These are phyloP conservation scores for Nothopassalora personata DNA, from an alignment of 2,329 filamentous ascomycete genomes.

Conservation along the genomic window DNA sequence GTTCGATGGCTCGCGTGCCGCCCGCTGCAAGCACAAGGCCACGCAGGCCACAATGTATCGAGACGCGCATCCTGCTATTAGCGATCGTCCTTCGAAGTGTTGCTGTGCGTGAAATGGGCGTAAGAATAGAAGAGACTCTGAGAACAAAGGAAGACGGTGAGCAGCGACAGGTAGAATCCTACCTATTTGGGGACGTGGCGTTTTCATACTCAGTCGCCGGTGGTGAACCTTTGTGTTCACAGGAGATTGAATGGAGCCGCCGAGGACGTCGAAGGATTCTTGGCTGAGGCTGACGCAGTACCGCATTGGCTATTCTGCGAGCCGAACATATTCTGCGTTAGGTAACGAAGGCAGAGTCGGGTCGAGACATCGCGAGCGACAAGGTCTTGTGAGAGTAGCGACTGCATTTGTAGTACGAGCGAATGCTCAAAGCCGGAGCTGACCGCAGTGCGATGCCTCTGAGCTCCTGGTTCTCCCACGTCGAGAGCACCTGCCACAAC, in stretches of 20 bases:
- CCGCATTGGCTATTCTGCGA: background rate
- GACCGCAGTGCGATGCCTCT: background rate
- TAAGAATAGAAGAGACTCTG: background rate
- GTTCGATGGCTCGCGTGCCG: conserved; percentile 10
- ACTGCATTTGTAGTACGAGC: background rate
- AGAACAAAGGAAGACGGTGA: background rate
- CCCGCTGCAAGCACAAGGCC: conserved; percentile 8
- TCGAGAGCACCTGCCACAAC: background rate
- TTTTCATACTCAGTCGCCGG: background rate
- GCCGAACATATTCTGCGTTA: background rate
- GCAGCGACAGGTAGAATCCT: background rate
- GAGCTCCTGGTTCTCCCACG: background rate
- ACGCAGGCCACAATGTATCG: conserved; percentile 1
- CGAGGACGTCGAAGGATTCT: background rate
- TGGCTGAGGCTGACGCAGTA: background rate
- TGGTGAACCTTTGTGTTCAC: background rate
- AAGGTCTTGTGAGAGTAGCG: too few species aligned
- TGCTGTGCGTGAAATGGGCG: background rate
- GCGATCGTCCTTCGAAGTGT: background rate
- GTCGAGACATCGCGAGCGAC: too few species aligned
- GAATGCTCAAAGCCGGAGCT: background rate
- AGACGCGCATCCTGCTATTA: conserved; percentile 9
- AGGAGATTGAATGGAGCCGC: background rate
- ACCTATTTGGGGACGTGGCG: background rate
- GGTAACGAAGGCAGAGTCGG: background rate